Base-by-base conservation (phyloP, 2,329 filamentous ascomycete genomes). In the Diplocarpon rosae region DNA sequence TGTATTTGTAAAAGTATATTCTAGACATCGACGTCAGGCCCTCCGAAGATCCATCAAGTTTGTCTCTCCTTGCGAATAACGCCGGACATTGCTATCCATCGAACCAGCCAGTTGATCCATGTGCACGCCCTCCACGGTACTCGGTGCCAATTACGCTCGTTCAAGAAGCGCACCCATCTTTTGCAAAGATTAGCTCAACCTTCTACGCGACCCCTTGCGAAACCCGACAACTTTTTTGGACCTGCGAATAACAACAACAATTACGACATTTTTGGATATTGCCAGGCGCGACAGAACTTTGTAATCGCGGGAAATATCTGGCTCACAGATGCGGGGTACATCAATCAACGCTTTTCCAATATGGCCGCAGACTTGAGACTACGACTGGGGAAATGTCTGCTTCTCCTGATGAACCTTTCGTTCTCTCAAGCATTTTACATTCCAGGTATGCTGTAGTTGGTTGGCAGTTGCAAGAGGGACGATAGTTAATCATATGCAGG, bases 341-440 rank as follows among this genome's bases (percentile, higher is more conserved):
- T 52, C 39, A 52, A 42, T 46, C 44, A 34, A 45, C 30, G 39
- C 48, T 14, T 45, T 41, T 42, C 35, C 39, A 51, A 31, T 17
- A 55, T 53, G 50, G 51, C 50, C 36, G 33, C 46, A 17, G 47
- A 55, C 36, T 55, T 53, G 44, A 49, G 53, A 51, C 59, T 52
- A 61, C 59, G 52, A 54, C 63, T 53, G 44, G 59, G 65, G 54
- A 62, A 65, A 55, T 72, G 67, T 59, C 60, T 79, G 30, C 51
- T 75, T 43, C 63, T 75, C 16, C 57, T 69, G 37, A 56, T 70
- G 13, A 57, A 65, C 42, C 52, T 74, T 45, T 71, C 71, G 28
- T 67, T 69, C 46, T 66, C 69, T 14, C 69, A 79, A 42, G 84
- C 82, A 31, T 93, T 93, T 63, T 94, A 93, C 63, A 83, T 94